Conservation (phyloP, 495 filamentous ascomycete genomes). For the Penicillium lagena region DNA sequence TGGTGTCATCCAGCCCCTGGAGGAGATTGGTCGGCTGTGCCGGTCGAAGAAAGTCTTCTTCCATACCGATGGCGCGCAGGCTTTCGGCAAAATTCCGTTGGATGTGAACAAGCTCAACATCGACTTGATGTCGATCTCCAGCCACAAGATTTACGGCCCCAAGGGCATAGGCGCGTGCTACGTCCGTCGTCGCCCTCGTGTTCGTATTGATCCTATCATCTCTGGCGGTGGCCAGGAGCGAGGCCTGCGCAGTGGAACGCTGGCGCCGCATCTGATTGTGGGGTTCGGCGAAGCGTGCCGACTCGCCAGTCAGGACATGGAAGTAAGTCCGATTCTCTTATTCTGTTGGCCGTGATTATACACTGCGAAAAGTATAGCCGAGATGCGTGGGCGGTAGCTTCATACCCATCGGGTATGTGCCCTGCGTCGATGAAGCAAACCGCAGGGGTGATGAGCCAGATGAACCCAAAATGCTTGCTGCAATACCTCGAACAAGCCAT, state of each 20-base stretch:
- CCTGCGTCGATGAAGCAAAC: conserved; percentile 37
- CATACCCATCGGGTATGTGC: conserved; percentile 27
- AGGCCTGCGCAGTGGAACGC: conserved; percentile 86
- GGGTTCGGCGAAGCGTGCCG: conserved; percentile 95
- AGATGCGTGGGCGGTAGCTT: conserved; percentile 37
- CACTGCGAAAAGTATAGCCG: conserved; percentile 45
- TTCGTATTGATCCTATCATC: conserved; percentile 93
- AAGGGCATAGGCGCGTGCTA: conserved; percentile 97
- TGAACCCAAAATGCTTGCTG: background rate
- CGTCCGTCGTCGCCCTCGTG: conserved; percentile 82
- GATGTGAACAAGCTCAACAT: conserved; percentile 97
- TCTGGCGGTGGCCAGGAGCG: conserved; percentile 94
- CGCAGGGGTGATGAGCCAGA: conserved; percentile 46
- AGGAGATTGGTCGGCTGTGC: conserved; percentile 89
- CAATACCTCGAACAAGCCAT: background rate
- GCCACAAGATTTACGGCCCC: conserved; percentile 97
- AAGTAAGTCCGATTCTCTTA: conserved; percentile 50
- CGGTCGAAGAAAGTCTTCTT: conserved; percentile 92
- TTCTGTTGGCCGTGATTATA: conserved; percentile 41
- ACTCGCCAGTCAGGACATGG: conserved; percentile 80
- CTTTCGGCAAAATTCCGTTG: conserved; percentile 93
- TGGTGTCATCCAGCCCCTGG: conserved; percentile 91
- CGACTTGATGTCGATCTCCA: conserved; percentile 98
- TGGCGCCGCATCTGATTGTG: conserved; percentile 82
- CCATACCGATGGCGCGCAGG: conserved; percentile 96